These are phyloP conservation scores for Pseudohyphozyma bogoriensis DNA, from an alignment of 768 basidiomycete genomes.

Conservation along the genomic window DNA sequence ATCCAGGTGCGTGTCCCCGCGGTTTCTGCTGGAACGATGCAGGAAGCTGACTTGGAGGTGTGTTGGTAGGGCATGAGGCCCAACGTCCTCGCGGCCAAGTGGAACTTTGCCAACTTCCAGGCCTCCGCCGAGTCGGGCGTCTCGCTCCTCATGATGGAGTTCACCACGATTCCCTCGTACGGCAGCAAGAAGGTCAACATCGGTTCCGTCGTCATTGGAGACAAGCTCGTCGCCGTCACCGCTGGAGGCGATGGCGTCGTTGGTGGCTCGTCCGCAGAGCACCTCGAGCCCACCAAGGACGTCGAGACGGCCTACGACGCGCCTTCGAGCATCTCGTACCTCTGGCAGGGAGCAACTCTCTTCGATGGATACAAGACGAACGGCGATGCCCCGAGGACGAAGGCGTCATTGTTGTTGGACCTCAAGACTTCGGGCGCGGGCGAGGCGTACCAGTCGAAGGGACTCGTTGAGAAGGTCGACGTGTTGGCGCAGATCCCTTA, in stretches of 20 bases:
- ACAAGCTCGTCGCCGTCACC: conserved; percentile 64
- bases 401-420: conserved; percentile 50
- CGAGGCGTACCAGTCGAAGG: conserved; percentile 35
- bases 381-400: conserved; percentile 44
- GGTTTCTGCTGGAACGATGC: no score
- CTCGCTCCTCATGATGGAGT: conserved; percentile 90
- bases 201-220: conserved; percentile 70
- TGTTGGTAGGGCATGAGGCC: conserved; percentile 99
- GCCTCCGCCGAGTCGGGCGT: conserved; percentile 55
- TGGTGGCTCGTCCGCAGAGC: conserved; percentile 51
- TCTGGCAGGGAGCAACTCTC: conserved; percentile 67
- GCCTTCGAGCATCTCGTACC: conserved; percentile 58
- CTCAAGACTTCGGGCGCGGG: conserved; percentile 30
- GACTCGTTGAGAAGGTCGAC: conserved; percentile 85
- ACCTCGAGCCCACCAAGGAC: conserved; percentile 55
- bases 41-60: no score
- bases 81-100: conserved; percentile 77
- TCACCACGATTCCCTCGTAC: conserved; percentile 68
- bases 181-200: conserved; percentile 71
- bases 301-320: conserved; percentile 69
- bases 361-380: conserved; percentile 33
- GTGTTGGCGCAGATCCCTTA: conserved; percentile 90
- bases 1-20: no score
- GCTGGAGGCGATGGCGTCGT: conserved; percentile 59
- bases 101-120: conserved; percentile 95